Conservation (phyloP, 2,329 filamentous ascomycete genomes). For the Pleoardoris graminearum region DNA sequence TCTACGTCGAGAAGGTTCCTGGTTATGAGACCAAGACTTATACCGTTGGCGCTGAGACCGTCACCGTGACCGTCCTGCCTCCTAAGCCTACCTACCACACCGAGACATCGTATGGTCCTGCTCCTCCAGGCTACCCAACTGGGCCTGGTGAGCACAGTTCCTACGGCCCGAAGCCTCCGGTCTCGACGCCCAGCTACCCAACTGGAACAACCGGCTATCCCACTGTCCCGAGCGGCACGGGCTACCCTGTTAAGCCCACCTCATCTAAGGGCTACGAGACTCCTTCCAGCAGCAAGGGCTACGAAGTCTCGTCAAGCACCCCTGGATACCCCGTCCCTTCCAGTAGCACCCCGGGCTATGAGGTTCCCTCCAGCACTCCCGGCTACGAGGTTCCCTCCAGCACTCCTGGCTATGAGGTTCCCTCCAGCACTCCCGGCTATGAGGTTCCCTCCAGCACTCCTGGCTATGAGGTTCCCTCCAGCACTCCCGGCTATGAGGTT, state of each 20-base stretch:
- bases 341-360: background rate
- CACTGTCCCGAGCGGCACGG: slow-evolving; percentile 14
- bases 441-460: slow-evolving; percentile 7
- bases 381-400: background rate
- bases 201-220: slow-evolving; percentile 4
- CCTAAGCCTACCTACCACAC: slow-evolving; percentile 2
- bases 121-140: background rate
- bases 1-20: slow-evolving; percentile 17
- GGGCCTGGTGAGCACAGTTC: slow-evolving; percentile 12
- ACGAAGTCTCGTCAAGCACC: slow-evolving; percentile 8
- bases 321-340: background rate
- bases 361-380: background rate
- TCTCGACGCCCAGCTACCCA: background rate
- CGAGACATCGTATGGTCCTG: background rate
- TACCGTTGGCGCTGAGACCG: slow-evolving; percentile 33
- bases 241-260: slow-evolving; percentile 24
- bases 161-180: slow-evolving; percentile 13
- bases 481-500: background rate
- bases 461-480: background rate
- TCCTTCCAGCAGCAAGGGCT: slow-evolving; percentile 2
- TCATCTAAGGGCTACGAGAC: slow-evolving; percentile 7
- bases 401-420: slow-evolving; percentile 8
- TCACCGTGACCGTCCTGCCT: slow-evolving; percentile 20
- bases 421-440: slow-evolving; percentile 10
- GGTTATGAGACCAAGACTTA: slow-evolving; percentile 32